A percentile compares a stretch with the other conserved stretches of the same genome.
Conservation (phyloP, 352 stramenopile species). For the Phytophthora uliginosa region DNA sequence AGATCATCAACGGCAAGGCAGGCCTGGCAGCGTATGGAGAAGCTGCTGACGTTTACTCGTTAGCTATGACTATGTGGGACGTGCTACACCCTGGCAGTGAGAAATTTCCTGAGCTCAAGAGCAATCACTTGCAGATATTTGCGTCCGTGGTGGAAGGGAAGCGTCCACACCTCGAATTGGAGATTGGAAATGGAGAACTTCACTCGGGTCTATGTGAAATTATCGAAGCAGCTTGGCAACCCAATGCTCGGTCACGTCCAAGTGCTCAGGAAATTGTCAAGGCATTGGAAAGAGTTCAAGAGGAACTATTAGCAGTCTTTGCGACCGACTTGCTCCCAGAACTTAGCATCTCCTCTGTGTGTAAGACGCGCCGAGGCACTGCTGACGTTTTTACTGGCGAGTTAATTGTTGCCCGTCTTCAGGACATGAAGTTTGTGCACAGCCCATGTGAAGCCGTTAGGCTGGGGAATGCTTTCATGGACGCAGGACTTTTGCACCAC, state of each 20-base stretch:
- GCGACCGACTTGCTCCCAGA: conserved; percentile 34
- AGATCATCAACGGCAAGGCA: conserved; percentile 79
- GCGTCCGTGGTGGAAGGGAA: conserved; percentile 52
- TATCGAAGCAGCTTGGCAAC: conserved; percentile 58
- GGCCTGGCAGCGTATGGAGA: conserved; percentile 66
- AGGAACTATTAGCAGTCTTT: conserved; percentile 49
- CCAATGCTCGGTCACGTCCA: conserved; percentile 43
- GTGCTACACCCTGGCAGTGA: conserved; percentile 62
- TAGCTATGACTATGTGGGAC: conserved; percentile 86
- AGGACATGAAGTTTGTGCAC: conserved; percentile 36
- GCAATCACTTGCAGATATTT: conserved; percentile 67
- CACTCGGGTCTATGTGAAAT: conserved; percentile 49
- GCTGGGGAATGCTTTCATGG: conserved; percentile 58
- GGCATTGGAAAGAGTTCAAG: conserved; percentile 55
- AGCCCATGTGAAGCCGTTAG: conserved; percentile 47
- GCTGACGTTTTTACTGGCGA: conserved; percentile 43
- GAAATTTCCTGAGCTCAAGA: conserved; percentile 58
- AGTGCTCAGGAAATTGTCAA: conserved; percentile 51
- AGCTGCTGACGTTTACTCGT: conserved; percentile 76
- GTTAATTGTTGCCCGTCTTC: conserved; percentile 43
- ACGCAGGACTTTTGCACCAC: conserved; percentile 60
- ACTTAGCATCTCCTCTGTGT: conserved; percentile 22
- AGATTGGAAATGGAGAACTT: conserved; percentile 14
- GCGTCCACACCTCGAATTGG: conserved; percentile 34
- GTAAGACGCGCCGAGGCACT: conserved; percentile 19